Evolutionary conservation across 805 yeast species (phyloP), one percentile per base, ranked within the genome.

Genomic region (Jamesozyma jinghongensis): DNA sequence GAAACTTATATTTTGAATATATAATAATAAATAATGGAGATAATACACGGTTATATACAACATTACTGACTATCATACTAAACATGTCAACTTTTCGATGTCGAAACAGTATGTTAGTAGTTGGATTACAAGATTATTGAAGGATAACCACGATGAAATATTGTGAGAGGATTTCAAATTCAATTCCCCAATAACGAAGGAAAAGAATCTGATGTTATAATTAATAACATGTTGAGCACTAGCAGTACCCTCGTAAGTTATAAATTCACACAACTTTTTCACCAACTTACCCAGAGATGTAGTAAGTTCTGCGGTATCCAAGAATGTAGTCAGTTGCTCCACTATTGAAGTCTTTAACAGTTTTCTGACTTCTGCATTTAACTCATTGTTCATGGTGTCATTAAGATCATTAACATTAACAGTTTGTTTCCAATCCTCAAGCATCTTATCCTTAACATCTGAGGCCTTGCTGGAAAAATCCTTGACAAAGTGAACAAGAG

Each of bases 401-500:
- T 19, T 14, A 13, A 44, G 16, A 13, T 40, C 27, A 11, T 32
- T 37, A 29, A 34, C 14, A 32, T 37, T 29, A 7, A 41, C 34
- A 13, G n/a, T 12, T 12, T 20, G 17, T 4, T 18, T 8, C 34
- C 40, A 36, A 26, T 41, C 40, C 2, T 32, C 20, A 20, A 36
- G 20, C 40, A 38, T 38, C 5, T 19, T 34, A 13, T 33, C 20
- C 34, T 38, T 32, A 6, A 8, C 22, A 12, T 29, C 12, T 5
- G 18, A 38, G 26, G 19, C 22, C 12, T 32, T n/a, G 12, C 31
- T 16, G 13, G 28, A 12, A 22, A 46, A 39, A 4, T 32, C 32
- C 13, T 41, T 34, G 3, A 37, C 27, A 75, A 11, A 80, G 65
- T 52, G 75, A 74, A 40, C 70, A 66, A 45, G 71, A 45, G 75